Evolutionary conservation across 78 protist genomes (phyloP).

Genomic region (Dictyostelium firmibasis): DNA sequence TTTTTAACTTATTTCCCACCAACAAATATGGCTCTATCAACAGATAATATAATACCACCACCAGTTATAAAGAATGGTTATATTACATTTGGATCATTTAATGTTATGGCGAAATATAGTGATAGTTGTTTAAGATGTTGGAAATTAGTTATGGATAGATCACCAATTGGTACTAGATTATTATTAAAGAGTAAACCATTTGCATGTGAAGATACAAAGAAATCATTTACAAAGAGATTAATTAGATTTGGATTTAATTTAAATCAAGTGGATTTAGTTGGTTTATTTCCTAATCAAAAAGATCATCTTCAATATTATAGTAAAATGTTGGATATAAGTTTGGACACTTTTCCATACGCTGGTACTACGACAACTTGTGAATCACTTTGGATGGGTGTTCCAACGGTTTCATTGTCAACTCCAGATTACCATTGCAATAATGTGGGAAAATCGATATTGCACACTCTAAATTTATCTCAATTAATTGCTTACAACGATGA

Average conservation of each 20-base stretch:
- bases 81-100: conserved; percentile 88
- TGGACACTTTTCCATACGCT: conserved; percentile 85
- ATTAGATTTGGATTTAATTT: conserved; percentile 31
- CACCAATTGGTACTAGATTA: conserved; percentile 37
- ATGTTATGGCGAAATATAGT: conserved; percentile 81
- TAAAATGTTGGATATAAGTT: conserved; percentile 74
- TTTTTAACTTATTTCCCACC: conserved; percentile 73
- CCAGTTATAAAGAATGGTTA: conserved; percentile 68
- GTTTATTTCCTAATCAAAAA: conserved; percentile 22
- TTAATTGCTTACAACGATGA: conserved; percentile 26
- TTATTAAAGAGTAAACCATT: conserved; percentile 69
- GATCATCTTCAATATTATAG: conserved; percentile 68
- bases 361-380: conserved; percentile 85
- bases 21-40: too few relatives aligned
- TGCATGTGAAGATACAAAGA: conserved; percentile 29
- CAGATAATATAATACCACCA: too few relatives aligned
- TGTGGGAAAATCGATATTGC: conserved; percentile 79
- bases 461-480: conserved; percentile 31
- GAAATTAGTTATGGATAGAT: conserved; percentile 39
- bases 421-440: conserved; percentile 57
- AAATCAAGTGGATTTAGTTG: conserved; percentile 29
- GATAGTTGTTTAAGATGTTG: conserved; percentile 42
- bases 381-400: conserved; percentile 86
- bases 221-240: conserved; percentile 4
- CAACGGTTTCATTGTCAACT: conserved; percentile 49